These are phyloP conservation scores for Cercospora sp. DNA, from an alignment of 2,329 filamentous ascomycete genomes.

Conservation along the genomic window DNA sequence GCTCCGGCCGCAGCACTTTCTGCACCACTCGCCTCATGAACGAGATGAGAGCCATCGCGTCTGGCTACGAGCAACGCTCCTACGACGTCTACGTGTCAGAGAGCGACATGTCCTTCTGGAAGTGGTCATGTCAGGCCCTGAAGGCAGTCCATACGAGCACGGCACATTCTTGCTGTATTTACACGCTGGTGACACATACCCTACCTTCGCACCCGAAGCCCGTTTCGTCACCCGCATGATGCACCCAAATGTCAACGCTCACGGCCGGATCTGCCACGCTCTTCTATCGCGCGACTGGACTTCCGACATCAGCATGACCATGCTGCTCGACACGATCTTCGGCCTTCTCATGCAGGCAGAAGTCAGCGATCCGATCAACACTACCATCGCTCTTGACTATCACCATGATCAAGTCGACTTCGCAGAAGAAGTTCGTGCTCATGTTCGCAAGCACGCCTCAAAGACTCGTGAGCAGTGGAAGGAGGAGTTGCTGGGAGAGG, in stretches of 20 bases:
- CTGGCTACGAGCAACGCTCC: conserved; percentile 33
- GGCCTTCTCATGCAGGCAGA: conserved; percentile 41
- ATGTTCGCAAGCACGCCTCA: conserved; percentile 37
- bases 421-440: conserved; percentile 36
- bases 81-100: conserved; percentile 46
- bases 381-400: conserved; percentile 38
- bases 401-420: conserved; percentile 40
- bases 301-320: conserved; percentile 38
- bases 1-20: conserved; percentile 28
- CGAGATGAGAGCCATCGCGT: conserved; percentile 41
- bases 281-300: conserved; percentile 43
- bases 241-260: conserved; percentile 44
- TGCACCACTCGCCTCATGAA: conserved; percentile 35
- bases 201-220: conserved; percentile 39
- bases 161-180: conserved; percentile 43
- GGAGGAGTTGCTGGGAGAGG: conserved; percentile 17
- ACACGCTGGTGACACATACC: conserved; percentile 42
- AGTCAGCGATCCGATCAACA: conserved; percentile 38
- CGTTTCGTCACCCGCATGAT: conserved; percentile 43
- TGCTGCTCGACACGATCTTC: conserved; percentile 41
- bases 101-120: conserved; percentile 45
- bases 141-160: conserved; percentile 36
- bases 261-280: conserved; percentile 43
- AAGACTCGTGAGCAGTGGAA: conserved; percentile 38
- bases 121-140: conserved; percentile 42